These are phyloP conservation scores for Globisporangium emineosum DNA, from an alignment of 352 stramenopile genomes.

Conservation along the genomic window DNA sequence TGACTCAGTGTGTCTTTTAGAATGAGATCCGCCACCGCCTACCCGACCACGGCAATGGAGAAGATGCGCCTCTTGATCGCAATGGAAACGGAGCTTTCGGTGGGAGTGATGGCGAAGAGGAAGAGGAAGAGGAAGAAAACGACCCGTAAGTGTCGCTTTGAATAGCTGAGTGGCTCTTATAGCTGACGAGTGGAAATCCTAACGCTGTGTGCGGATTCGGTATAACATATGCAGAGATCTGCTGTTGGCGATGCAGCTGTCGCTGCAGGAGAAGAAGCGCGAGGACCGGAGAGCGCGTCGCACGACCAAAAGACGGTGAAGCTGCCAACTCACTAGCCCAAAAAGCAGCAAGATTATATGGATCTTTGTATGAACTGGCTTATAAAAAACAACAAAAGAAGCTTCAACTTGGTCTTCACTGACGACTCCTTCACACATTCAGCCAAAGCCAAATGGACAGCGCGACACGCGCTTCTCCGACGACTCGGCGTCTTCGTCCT, in stretches of 20 bases:
- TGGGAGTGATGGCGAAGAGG: constrained; percentile 13
- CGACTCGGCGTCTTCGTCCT: constrained; percentile 34
- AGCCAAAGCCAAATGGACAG: constrained; percentile 57
- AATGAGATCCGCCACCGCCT: constrained; percentile 74
- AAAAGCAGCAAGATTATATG: not conserved
- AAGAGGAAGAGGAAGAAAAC: constrained; percentile 32
- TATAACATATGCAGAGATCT: constrained; percentile 36
- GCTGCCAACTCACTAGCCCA: not conserved
- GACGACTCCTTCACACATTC: not conserved
- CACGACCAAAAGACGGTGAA: constrained; percentile 35
- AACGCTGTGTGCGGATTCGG: not conserved
- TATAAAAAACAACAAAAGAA: not conserved
- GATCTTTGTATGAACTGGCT: not conserved
- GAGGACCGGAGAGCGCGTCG: constrained; percentile 44
- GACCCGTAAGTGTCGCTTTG: constrained; percentile 38
- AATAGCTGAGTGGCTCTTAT: not conserved
- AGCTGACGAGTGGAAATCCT: not conserved
- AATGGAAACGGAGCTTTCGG: not conserved
- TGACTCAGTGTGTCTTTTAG: constrained; percentile 20
- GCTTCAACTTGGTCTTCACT: not conserved
- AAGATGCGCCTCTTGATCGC: constrained; percentile 1
- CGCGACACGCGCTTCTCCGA: constrained; percentile 54
- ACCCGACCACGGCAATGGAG: constrained; percentile 9
- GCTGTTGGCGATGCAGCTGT: constrained; percentile 46
- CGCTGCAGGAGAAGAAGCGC: constrained; percentile 66